A percentile compares a stretch with the other conserved stretches of the same genome.
These are phyloP conservation scores for Dictyostelium brefeldianum DNA, from an alignment of 78 protist species.

Conservation along the genomic window DNA sequence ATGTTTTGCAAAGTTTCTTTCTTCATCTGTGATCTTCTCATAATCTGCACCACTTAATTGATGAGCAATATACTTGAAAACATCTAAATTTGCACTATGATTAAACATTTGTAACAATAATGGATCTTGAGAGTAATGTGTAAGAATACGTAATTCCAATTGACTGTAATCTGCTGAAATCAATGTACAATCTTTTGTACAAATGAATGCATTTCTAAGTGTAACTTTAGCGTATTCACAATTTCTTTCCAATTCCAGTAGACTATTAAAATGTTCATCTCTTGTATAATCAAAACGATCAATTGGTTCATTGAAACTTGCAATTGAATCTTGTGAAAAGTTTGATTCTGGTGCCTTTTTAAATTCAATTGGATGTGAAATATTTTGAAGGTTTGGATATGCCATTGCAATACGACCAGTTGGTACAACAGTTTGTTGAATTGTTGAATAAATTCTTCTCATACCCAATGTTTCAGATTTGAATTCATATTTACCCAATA, in stretches of 20 bases:
- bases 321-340: slow-evolving; percentile 41
- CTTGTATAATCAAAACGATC: neutral
- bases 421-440: slow-evolving; percentile 77
- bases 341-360: neutral
- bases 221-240: neutral
- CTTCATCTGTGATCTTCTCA: slow-evolving; percentile 15
- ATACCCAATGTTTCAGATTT: neutral
- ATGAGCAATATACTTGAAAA: slow-evolving; percentile 45
- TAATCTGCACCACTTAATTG: slow-evolving; percentile 28
- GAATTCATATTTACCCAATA: slow-evolving; percentile 30
- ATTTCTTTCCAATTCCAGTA: slow-evolving; percentile 5
- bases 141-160: slow-evolving; percentile 62
- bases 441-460: slow-evolving; percentile 68
- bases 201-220: slow-evolving; percentile 54
- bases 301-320: neutral
- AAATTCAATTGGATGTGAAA: slow-evolving; percentile 57
- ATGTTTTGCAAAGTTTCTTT: slow-evolving; percentile 68
- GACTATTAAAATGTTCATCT: slow-evolving; percentile 8
- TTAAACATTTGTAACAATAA: slow-evolving; percentile 50
- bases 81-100: slow-evolving; percentile 19
- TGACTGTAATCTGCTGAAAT: slow-evolving; percentile 72
- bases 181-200: slow-evolving; percentile 27
- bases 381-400: slow-evolving; percentile 73
- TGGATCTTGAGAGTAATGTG: slow-evolving; percentile 73
- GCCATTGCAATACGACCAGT: slow-evolving; percentile 78